These are phyloP conservation scores for Diaporthe longicolla DNA, from an alignment of 2,329 filamentous ascomycete genomes.

Conservation along the genomic window DNA sequence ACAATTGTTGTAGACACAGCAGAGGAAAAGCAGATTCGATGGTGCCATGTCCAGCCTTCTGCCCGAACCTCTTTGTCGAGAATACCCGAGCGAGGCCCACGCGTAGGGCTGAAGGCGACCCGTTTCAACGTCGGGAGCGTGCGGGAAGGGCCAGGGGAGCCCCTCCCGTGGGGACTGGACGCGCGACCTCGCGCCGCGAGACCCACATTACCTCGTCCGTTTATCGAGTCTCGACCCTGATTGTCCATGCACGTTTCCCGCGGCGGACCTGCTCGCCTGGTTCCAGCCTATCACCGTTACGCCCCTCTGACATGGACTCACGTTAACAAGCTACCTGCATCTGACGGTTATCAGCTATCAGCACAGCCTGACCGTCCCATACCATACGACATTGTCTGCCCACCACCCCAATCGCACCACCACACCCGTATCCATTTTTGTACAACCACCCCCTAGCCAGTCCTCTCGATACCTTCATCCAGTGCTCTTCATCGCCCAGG, in stretches of 20 bases:
- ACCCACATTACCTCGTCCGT: slow-evolving; percentile 36
- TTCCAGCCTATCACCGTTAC: neutral
- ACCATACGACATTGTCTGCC: slow-evolving; percentile 42
- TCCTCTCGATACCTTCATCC: slow-evolving; percentile 22
- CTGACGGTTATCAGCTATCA: slow-evolving; percentile 58
- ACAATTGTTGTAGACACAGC: neutral
- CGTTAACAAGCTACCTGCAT: slow-evolving; percentile 45
- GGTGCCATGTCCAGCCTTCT: slow-evolving; percentile 32
- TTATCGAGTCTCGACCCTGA: slow-evolving; percentile 26
- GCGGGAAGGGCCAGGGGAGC: slow-evolving; percentile 20
- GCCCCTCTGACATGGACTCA: too few species aligned
- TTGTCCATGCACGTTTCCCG: slow-evolving; percentile 24
- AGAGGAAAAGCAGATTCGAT: slow-evolving; percentile 25
- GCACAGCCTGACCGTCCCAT: slow-evolving; percentile 52
- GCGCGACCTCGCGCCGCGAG: slow-evolving; percentile 41
- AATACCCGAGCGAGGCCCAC: slow-evolving; percentile 22
- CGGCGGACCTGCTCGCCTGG: neutral
- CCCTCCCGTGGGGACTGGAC: slow-evolving; percentile 15
- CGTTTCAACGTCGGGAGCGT: slow-evolving; percentile 27
- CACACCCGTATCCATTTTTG: slow-evolving; percentile 32
- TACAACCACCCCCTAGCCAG: slow-evolving; percentile 28
- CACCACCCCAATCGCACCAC: slow-evolving; percentile 41
- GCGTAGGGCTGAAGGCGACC: slow-evolving; percentile 27
- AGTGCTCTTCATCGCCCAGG: neutral
- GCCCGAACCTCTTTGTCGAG: slow-evolving; percentile 23